Evolutionary conservation across 164 flowering plant genomes (phyloP).

Genomic region (Litsea cubeba): DNA sequence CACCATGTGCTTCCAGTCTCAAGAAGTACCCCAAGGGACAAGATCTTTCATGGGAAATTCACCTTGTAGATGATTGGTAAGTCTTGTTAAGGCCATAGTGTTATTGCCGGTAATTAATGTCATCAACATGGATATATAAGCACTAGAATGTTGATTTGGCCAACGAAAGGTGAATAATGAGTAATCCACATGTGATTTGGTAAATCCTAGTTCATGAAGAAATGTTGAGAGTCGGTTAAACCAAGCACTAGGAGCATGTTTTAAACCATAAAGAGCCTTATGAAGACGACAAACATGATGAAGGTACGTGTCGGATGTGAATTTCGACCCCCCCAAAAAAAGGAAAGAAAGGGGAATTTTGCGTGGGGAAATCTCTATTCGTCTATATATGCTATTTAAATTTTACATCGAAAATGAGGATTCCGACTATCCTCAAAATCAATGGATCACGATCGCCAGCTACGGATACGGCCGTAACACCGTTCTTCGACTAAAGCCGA

Average conservation of each 20-base stretch:
- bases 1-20: not conserved
- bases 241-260: conserved; percentile 12
- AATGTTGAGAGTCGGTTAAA: not conserved
- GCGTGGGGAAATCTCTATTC: too few relatives aligned
- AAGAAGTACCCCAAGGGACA: not conserved
- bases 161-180: not conserved
- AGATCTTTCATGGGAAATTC: not conserved
- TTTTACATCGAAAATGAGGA: too few relatives aligned
- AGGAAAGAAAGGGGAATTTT: too few relatives aligned
- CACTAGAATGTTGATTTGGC: not conserved
- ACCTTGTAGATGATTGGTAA: not conserved
- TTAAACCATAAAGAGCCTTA: conserved; percentile 8
- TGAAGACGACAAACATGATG: not conserved
- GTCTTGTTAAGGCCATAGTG: not conserved
- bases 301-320: too few relatives aligned
- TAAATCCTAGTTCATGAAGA: not conserved
- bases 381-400: too few relatives aligned
- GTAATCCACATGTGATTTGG: not conserved
- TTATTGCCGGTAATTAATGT: not conserved
- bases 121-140: conserved; percentile 6
- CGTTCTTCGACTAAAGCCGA: too few relatives aligned
- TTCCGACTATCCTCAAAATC: too few relatives aligned
- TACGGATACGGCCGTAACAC: too few relatives aligned
- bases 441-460: too few relatives aligned
- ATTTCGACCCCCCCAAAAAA: too few relatives aligned